Evolutionary conservation across 2,329 filamentous ascomycete genomes (phyloP).

Genomic region (Alternaria dauci): DNA sequence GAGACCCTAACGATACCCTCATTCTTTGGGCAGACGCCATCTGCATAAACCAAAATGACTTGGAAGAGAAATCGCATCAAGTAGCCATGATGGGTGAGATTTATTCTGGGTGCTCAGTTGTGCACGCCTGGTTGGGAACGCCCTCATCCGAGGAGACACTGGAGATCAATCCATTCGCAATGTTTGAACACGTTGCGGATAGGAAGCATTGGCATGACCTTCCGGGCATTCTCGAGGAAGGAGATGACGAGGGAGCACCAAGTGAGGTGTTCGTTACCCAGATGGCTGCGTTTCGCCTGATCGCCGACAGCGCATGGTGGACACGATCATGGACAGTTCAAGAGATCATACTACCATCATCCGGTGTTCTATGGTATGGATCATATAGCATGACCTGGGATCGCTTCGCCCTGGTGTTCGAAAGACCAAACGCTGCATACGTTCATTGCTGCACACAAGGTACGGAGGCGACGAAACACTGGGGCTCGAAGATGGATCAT

Average conservation of each 20-base stretch:
- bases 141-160: not conserved
- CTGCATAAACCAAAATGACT: conserved; percentile 1
- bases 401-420: not conserved
- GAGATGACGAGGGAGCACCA: not conserved
- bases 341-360: conserved; percentile 1
- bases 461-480: not conserved
- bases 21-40: not conserved
- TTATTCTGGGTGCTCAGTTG: not conserved
- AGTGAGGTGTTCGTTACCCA: not conserved
- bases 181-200: not conserved
- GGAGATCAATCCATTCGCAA: not conserved
- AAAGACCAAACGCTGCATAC: not conserved
- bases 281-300: not conserved
- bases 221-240: not conserved
- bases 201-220: not conserved
- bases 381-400: not conserved
- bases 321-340: conserved; percentile 5
- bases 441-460: not conserved
- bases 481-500: not conserved
- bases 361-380: not conserved
- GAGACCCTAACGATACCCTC: not conserved
- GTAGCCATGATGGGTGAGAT: conserved; percentile 4
- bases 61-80: conserved; percentile 4
- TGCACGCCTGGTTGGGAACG: conserved; percentile 1
- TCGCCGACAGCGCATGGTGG: conserved; percentile 1